Evolutionary conservation across 108 stramenopile species (phyloP), one percentile per base, ranked within the genome.

Genomic region (Aurantiochytrium sp.): DNA sequence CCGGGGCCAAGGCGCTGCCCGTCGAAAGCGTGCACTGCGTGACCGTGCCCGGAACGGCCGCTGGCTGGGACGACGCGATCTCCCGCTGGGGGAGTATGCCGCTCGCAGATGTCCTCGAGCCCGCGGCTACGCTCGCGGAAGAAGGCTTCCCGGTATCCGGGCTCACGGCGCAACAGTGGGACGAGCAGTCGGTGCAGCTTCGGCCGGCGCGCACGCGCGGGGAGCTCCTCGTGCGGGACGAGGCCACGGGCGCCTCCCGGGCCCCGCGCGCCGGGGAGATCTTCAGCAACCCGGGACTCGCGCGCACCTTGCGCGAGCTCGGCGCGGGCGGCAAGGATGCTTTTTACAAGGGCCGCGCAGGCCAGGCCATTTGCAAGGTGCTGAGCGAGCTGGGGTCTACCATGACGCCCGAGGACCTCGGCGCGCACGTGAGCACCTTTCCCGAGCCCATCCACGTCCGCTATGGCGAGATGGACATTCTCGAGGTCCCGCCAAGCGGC

Each of bases 21-120:
- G 31, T 21, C 36, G 50, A 15, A 52, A 93, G 95, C 55, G 90
- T 95, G 3, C 95, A 95, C 88, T 90, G 94, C 19, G 93, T 98
- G 4, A 98, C 98, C 39, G 97, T 99, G 21, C 98, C 98, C 17
- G 98, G 98, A 15, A 96, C 98, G 5, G 98, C 97, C 17, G 91
- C 90, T n/a, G 96, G 95, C 4, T 99, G 96, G 95, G 94, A 94
- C 73, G 97, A 97, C 91, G 52, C 91, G 0, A 30, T 93, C 4
- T 31, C 22, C 2, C 48, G 37, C 31, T 90, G 93, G 30, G 96
- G 96, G 24, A 92, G 90, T 15, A 90, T 97, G 54, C 88, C 95
- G 4, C 92, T 98, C 19, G 86, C 94, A 12, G 85, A 97, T 50
- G 81, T 98, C 19, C 86, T 99, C 45, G 96, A 94, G 68, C 98